Base-by-base conservation (phyloP, 306 rosid genomes). In the Datisca glomerata region DNA sequence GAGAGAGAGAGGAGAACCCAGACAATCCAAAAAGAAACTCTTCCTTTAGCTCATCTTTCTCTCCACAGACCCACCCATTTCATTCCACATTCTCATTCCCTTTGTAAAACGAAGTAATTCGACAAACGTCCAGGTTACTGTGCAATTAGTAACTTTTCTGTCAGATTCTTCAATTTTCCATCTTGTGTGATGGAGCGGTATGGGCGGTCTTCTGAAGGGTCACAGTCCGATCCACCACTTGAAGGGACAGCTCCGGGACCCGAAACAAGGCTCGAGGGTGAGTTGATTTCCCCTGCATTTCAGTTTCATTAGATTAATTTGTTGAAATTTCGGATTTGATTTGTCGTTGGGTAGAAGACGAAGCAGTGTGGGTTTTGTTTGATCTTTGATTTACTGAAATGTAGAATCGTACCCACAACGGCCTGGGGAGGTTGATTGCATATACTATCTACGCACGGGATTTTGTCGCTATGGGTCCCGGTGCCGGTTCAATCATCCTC, bases 401-500 rank as follows among this genome's bases (percentile, higher is more conserved):
- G 94, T 67, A 78, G 96, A 86, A 69, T 68, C 86, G 45, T 86
- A 86, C 52, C 96, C 96, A 45, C 79, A 68, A 12, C 67, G 96
- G 11, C 84, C 94, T 15, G 71, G 70, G 29, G 96, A 75, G 64
- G 75, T 84, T 44, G 77, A 86, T 75, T 86, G 96, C 67, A 81
- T 65, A 49, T 66, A 70, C 67, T 86, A 65, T 65, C 43, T 86
- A 68, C 69, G 71, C 32, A 86, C 94, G 4, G 96, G 96, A 15
- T 52, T 43, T 59, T 86, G 96, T 61, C 94, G 92, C 21, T 86
- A 72, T 41, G 96, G 94, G 64, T 16, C 81, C 0, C 64, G 96
- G 40, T 86, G 96, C 70, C 94, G 96, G 64, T 86, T 68, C 80
- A 86, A 86, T 51, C 96, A 86, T 65, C 96, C 96, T 27, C 94